Base-by-base conservation (phyloP, 768 basidiomycete species). In the Fomitopsis serialis region DNA sequence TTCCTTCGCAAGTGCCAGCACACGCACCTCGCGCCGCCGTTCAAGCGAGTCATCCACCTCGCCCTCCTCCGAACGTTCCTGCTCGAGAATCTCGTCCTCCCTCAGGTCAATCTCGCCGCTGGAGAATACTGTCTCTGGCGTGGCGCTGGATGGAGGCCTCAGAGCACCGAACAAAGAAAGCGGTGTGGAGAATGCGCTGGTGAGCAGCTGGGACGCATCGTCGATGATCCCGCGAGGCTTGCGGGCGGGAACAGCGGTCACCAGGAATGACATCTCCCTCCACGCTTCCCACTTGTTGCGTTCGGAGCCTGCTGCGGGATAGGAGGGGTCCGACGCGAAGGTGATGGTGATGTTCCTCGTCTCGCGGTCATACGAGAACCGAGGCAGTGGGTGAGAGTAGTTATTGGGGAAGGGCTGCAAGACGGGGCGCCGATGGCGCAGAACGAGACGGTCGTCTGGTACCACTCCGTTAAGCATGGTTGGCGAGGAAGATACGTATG, bases 21-120 rank as follows among this genome's bases (percentile, higher is more conserved):
- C 74, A 51, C 80, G 72, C 21, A 89, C 78, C 42, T 72, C 70
- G 58, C 90, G 74, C 13, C 73, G 69, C 37, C 64, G 63, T 42
- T 87, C 84, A 3, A 71, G 72, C 13, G 86, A 84, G 63, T 92
- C 85, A 61, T 93, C 90, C 13, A 84, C 79, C 65, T 90, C 89
- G 2, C 78, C 84, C 53, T 90, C 90, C 66, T 88, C 87, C 6
- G 81, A 82, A 22, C 84, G 76, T 48, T 93, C 90, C 58, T 85
- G 82, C 54, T 92, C 89, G 50, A 89, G 64, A 17, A 91, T 76
- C 58, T 93, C 90, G 53, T 90, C 81, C 61, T 92, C 89, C 42
- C 75, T 70, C 56, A 93, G 63, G 60, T 92, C 90, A 52, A 90
- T 85, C 55, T 66, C 60, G 5, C 79, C 77, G 32, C 78, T 79